Base-by-base conservation (phyloP, 805 yeast species). In the Maudiozyma pseudohumilis region DNA sequence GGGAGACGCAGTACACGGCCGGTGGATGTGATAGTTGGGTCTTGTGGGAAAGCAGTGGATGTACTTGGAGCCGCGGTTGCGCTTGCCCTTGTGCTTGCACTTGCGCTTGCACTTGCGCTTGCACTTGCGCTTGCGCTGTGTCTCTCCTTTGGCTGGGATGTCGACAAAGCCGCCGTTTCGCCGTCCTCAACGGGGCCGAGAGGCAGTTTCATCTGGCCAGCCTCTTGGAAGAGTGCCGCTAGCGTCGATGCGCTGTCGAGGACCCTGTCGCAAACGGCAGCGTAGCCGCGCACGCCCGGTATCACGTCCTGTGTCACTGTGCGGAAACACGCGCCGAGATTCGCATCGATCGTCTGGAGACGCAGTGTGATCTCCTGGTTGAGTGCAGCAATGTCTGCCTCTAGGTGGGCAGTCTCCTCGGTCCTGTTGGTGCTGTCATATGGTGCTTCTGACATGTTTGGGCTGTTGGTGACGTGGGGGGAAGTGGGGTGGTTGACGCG, bases 341-440 rank as follows among this genome's bases (percentile, higher is more conserved):
- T 80, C 34, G 75, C 70, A 60, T 86, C 95, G 18, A 87, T 82
- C 34, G 77, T 79, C 56, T 85, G 95, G 34, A 87, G 61, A 5
- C 77, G 74, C 37, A 80, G 56, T 0, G 94, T 84, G 29, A 84
- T 81, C 51, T 78, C 81, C 55, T 82, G 94, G 50, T 86, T 94
- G 31, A 84, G 56, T 48, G 74, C 66, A 50, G 85, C 94, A 50
- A 79, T 58, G 16, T 44, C 30, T n/a, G 20, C 38, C n/a, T 41
- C 45, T 12, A 25, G n/a, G n/a, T n/a, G n/a, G n/a, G n/a, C n/a
- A n/a, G n/a, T n/a, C 27, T 9, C 30, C 29, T 29, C 3, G 21
- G 15, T 13, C 29, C 8, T 11, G 11, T 16, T 29, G 22, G 9
- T 6, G 7, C 24, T 4, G 17, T 7, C 31, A 28, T 28, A 16